Base-by-base conservation (phyloP, 495 filamentous ascomycete species). In the Chaetomium fimeti region DNA sequence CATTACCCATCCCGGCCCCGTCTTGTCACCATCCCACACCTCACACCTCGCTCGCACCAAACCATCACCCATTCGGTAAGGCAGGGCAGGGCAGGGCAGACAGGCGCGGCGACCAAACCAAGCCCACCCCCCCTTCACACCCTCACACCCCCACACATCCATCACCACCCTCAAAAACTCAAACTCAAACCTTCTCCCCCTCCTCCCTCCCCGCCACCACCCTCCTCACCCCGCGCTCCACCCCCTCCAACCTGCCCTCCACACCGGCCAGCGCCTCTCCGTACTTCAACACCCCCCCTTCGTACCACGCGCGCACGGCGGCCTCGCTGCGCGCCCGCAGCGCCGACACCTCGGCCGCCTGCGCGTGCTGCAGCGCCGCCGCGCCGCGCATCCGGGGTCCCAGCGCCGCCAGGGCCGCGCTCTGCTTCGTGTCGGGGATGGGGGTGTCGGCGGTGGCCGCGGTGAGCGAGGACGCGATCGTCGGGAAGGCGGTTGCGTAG, bases 301-400 rank as follows among this genome's bases (percentile, higher is more conserved):
- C 86, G 77, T 95, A 93, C 91, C 92, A 97, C 20, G 83, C 75
- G 74, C 91, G 84, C 61, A 97, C 72, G n/a, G 87, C 76, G 27
- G 74, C 73, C 61, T 92, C 93, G 62, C 85, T 95, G 22, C 89
- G 81, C n/a, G 81, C 79, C 54, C 92, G 74, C 63, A 98, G 73
- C 63, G 86, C 86, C 28, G 87, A 85, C 40, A 97, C 85, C 66
- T 89, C 83, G 25, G 79, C 78, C n/a, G 83, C 84, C 75, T 96
- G 93, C 24, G 84, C 81, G 6, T 84, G 74, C 76, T 97, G 92
- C 28, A 79, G 77, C 25, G 80, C 76, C 66, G 88, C 83, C 6
- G 89, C 67, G n/a, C 79, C 83, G 57, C 87, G 84, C 69, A 97
- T 82, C 15, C 89, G 83, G 15, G 92, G 91, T 25, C 86, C 78